Evolutionary conservation across 2,329 filamentous ascomycete species (phyloP).

Genomic region (Hortaea werneckii): DNA sequence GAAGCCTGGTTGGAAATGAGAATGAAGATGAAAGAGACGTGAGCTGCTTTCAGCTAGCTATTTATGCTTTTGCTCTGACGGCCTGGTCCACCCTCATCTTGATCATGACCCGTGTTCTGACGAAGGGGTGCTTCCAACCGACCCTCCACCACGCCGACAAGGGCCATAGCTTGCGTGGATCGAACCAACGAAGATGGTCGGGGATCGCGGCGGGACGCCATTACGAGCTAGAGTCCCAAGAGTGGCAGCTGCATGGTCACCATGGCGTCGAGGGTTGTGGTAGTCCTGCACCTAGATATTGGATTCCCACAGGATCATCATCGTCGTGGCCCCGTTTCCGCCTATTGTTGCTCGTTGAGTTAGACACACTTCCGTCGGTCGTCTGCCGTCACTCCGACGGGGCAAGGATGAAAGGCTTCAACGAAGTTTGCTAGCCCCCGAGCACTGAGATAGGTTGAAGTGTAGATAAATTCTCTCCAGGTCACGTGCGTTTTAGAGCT

Average conservation of each 20-base stretch:
- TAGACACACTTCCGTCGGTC: slow-evolving; percentile 30
- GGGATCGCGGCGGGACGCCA: slow-evolving; percentile 32
- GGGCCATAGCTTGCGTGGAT: slow-evolving; percentile 29
- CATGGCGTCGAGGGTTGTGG: slow-evolving; percentile 15
- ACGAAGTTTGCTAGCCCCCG: slow-evolving; percentile 10
- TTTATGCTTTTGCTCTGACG: slow-evolving; percentile 20
- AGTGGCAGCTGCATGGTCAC: slow-evolving; percentile 16
- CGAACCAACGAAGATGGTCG: slow-evolving; percentile 36
- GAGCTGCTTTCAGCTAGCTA: slow-evolving; percentile 9
- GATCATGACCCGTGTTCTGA: background rate
- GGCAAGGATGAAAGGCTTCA: slow-evolving; percentile 10
- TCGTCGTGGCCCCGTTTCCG: slow-evolving; percentile 36
- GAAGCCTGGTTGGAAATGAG: background rate
- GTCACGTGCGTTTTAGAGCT: slow-evolving; percentile 7
- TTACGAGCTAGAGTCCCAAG: slow-evolving; percentile 30
- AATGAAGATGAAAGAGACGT: background rate
- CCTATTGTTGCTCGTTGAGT: slow-evolving; percentile 31
- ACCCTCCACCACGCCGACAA: slow-evolving; percentile 7
- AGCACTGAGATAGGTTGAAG: slow-evolving; percentile 3
- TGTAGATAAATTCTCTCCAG: slow-evolving; percentile 8
- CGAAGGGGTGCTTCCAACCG: background rate
- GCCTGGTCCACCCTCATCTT: background rate
- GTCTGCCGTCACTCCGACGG: slow-evolving; percentile 13
- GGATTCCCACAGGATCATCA: slow-evolving; percentile 17
- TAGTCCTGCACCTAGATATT: slow-evolving; percentile 16